Evolutionary conservation across 768 basidiomycete species (phyloP).

Genomic region (Rhizopogon sp.): DNA sequence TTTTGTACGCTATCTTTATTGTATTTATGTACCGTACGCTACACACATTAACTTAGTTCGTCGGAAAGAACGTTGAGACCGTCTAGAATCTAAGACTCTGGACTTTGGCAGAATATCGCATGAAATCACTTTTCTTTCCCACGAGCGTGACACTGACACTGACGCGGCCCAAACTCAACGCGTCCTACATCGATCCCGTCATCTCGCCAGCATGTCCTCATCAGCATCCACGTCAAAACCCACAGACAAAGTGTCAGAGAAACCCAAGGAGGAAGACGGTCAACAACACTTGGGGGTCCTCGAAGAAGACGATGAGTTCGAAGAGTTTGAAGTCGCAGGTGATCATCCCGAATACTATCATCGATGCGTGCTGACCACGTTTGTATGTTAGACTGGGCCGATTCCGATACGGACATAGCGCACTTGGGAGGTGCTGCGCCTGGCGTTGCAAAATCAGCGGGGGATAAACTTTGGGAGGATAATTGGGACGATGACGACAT

Average conservation of each 20-base stretch:
- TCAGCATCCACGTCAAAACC: conserved; percentile 45
- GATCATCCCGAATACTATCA: conserved; percentile 11
- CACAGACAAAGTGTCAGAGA: conserved; percentile 26
- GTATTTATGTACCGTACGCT: conserved; percentile 22
- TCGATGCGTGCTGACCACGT: background rate
- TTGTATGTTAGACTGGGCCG: conserved; percentile 68
- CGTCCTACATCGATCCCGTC: background rate
- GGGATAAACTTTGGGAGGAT: conserved; percentile 97
- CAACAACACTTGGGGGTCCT: conserved; percentile 79
- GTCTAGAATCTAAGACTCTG: no score
- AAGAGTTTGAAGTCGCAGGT: conserved; percentile 89
- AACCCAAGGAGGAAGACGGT: conserved; percentile 41
- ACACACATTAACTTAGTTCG: conserved; percentile 4
- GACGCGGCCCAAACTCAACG: conserved; percentile 2
- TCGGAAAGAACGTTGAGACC: no score
- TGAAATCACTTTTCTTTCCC: conserved; percentile 11
- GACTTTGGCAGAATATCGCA: background rate
- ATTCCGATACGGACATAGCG: conserved; percentile 77
- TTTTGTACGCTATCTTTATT: conserved; percentile 24
- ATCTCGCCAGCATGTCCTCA: conserved; percentile 32
- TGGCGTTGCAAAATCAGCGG: conserved; percentile 72
- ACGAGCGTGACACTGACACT: conserved; percentile 11
- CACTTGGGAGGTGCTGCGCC: conserved; percentile 71
- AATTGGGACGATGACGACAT: conserved; percentile 99
- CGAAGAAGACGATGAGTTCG: conserved; percentile 97